Percentiles rank a stretch among this genome's conserved stretches.
Conservation (phyloP, 257 asterid genomes). For the Solanum pennellii region DNA sequence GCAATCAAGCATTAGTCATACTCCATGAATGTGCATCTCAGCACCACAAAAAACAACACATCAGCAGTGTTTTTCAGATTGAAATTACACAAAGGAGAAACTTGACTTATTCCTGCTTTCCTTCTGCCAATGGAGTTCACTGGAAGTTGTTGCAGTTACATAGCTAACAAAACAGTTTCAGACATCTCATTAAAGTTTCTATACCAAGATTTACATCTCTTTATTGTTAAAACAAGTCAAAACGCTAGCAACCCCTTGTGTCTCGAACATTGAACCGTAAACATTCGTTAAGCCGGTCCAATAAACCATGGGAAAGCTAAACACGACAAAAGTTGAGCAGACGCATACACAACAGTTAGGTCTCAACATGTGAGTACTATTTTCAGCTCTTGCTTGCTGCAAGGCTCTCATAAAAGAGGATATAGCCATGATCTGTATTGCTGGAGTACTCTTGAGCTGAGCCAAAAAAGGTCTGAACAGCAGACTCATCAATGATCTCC, state of each 20-base stretch:
- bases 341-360: neutral
- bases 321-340: neutral
- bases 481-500: slow-evolving; percentile 80
- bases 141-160: neutral
- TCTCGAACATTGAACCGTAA: neutral
- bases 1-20: neutral
- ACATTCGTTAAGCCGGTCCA: neutral
- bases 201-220: slow-evolving; percentile 8
- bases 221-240: slow-evolving; percentile 5
- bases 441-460: slow-evolving; percentile 79
- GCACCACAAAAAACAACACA: neutral
- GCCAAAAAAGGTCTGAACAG: slow-evolving; percentile 81
- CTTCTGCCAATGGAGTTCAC: neutral
- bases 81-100: neutral
- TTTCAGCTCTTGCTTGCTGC: neutral
- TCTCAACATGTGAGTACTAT: neutral
- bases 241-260: neutral
- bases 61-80: neutral
- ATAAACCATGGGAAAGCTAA: neutral
- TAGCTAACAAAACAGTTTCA: neutral
- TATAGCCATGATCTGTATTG: slow-evolving; percentile 80
- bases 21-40: neutral
- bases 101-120: neutral
- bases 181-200: neutral
- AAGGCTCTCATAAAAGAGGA: slow-evolving; percentile 57